These are phyloP conservation scores for Xanthoconium purpureum DNA, from an alignment of 768 basidiomycete genomes.

Conservation along the genomic window DNA sequence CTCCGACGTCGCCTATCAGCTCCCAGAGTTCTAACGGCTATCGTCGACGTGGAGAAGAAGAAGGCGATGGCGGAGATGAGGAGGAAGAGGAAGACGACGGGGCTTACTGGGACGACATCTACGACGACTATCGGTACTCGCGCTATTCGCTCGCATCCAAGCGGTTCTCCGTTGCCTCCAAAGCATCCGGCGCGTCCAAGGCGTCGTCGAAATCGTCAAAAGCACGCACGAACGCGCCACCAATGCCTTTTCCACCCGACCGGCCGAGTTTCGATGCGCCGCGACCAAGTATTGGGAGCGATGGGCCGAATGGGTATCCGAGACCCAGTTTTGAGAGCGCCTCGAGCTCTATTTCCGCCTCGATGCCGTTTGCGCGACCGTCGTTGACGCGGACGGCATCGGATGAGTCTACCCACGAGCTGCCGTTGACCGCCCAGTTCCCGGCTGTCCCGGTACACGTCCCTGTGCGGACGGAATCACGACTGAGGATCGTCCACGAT, in stretches of 20 bases:
- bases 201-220: slow-evolving; percentile 29
- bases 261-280: slow-evolving; percentile 13
- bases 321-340: slow-evolving; percentile 29
- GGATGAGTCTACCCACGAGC: slow-evolving; percentile 21
- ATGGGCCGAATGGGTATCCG: slow-evolving; percentile 13
- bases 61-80: slow-evolving; percentile 8
- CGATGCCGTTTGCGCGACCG: slow-evolving; percentile 17
- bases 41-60: slow-evolving; percentile 5
- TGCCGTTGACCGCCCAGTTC: slow-evolving; percentile 31
- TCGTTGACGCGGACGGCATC: slow-evolving; percentile 22
- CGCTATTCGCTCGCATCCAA: slow-evolving; percentile 49
- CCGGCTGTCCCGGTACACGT: slow-evolving; percentile 31
- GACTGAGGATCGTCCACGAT: slow-evolving; percentile 29
- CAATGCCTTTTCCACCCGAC: slow-evolving; percentile 26
- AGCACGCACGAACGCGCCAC: slow-evolving; percentile 22
- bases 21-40: background rate
- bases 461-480: slow-evolving; percentile 31
- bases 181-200: slow-evolving; percentile 23
- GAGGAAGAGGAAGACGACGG: slow-evolving; percentile 31
- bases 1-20: slow-evolving; percentile 22
- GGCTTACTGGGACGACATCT: slow-evolving; percentile 72
- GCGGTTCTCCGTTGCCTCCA: slow-evolving; percentile 18
- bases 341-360: slow-evolving; percentile 15
- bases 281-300: slow-evolving; percentile 23
- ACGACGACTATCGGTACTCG: slow-evolving; percentile 78